Evolutionary conservation across 1,284 basidiomycete species (phyloP), one percentile per base, ranked within the genome.

Genomic region (Leccinum angustisporum): DNA sequence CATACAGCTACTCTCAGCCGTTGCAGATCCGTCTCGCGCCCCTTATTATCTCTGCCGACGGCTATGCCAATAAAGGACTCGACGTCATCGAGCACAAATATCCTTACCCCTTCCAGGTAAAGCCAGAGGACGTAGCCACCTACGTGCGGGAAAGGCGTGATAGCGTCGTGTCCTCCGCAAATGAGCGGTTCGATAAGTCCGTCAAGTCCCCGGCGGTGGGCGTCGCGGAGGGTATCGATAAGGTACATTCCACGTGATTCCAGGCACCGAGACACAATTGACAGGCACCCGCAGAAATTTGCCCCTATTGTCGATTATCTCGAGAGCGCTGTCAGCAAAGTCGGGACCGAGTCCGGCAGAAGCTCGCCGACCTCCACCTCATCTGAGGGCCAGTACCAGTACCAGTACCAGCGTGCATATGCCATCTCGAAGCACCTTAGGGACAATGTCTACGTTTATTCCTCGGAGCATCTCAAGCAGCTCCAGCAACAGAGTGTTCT

Each of bases 361-460:
- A 77, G 78, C 30, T 75, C 76, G 10, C 76, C 80, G 6, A 65
- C 68, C 13, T 75, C 73, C 7, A 77, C 54, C 8, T 57, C 72
- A 21, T 65, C 70, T 5, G 80, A 48, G 18, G 46, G 46, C 21
- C 46, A 83, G 62, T 75, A 79, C 53, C 79, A 88, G 70, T 90
- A 83, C 68, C 91, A 92, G 74, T 90, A 90, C 70, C 88, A 90
- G 70, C 89, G 90, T 54, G 89, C 83, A 53, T 80, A 84, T 63
- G 79, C 80, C 43, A 82, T 92, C 58, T 87, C 88, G 30, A 81
- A 80, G 67, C 82, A 83, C 56, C 77, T 91, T 64, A 81, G 80
- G 63, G 84, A 86, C 67, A 83, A 87, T 66, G 67, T 91, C 56
- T 82, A 81, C 66, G 81, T 79, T 31, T 87, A 87, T 71, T 89